Evolutionary conservation across 441 rosid species (phyloP).

Genomic region (Pelargonium fulgidum): DNA sequence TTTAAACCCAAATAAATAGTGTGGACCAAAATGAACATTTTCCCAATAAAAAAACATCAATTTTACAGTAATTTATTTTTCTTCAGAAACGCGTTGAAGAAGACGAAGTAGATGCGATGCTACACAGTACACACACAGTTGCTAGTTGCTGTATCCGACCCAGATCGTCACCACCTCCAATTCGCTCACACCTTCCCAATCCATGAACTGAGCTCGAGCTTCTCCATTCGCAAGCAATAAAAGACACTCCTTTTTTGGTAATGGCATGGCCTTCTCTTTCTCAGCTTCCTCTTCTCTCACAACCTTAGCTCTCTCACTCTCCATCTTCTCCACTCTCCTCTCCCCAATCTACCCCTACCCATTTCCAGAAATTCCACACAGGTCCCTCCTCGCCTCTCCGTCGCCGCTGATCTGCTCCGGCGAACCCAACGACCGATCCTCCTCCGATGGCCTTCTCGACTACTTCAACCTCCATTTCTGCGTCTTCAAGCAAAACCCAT

Average conservation of each 20-base stretch:
- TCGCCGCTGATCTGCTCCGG: conserved; percentile 29
- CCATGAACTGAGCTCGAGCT: background rate
- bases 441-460: conserved; percentile 45
- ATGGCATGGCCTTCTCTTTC: conserved; percentile 62
- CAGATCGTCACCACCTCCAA: too few relatives aligned
- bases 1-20: too few relatives aligned
- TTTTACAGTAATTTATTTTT: too few relatives aligned
- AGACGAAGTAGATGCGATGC: too few relatives aligned
- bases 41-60: too few relatives aligned
- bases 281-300: conserved; percentile 22
- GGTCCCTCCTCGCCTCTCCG: conserved; percentile 10
- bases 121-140: too few relatives aligned
- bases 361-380: conserved; percentile 19
- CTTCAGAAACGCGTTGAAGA: too few relatives aligned
- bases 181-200: background rate
- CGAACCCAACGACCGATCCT: conserved; percentile 16
- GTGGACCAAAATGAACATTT: too few relatives aligned
- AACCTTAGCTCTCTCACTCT: conserved; percentile 30
- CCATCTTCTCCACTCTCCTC: conserved; percentile 39
- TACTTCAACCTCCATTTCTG: conserved; percentile 63
- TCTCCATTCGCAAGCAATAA: background rate
- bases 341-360: conserved; percentile 20
- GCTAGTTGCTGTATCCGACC: too few relatives aligned
- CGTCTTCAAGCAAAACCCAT: conserved; percentile 35
- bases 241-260: background rate